Base-by-base conservation (phyloP, 164 flowering plant genomes). In the Tinospora cordifolia region DNA sequence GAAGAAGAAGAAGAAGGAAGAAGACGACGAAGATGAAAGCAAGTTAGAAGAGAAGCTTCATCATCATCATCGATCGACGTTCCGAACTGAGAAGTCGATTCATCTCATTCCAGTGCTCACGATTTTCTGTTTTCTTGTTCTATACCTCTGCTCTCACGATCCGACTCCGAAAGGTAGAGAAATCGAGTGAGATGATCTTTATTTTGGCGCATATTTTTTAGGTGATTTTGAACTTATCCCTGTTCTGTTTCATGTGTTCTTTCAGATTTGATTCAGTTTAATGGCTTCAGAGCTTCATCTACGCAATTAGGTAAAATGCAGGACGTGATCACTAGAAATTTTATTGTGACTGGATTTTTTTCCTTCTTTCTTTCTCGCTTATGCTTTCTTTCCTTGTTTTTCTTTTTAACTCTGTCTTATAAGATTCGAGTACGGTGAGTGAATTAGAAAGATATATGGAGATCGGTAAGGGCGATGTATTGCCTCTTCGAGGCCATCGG, bases 21-120 rank as follows among this genome's bases (percentile, higher is more conserved):
- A 4, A 2, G 36, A 30, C 36, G 39, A 26, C 21, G 66, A 71
- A 26, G 46, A 71, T 2, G 77, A 67, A 30, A 75, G 77, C 3
- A 71, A 62, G 30, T 71, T 78, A 15, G 58, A 76, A 17, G 34
- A 71, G 47, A 82, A 79, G 71, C 39, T 47, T 12, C 15, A 34
- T 15, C 9, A 41, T 0, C 21, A 77, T 10, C 79, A 79, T 11
- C 49, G 83, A 26, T 67, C 71, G 19, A 39, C 60, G 66, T 47
- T 68, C 14, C 67, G 39, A 8, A 71, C 83, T 8, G 85, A 87
- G 66, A 83, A 73, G 65, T 72, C 81, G 63, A 80, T 90, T 59
- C 96, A 90, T 76, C 74, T 85, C 63, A 85, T 88, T 17, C 96
- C 96, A 0, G 30, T 87, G 27, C 86, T 90, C 71, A 86, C 82